Evolutionary conservation across 2,329 filamentous ascomycete species (phyloP), one percentile per base, ranked within the genome.

Genomic region (Exophiala viscosa): DNA sequence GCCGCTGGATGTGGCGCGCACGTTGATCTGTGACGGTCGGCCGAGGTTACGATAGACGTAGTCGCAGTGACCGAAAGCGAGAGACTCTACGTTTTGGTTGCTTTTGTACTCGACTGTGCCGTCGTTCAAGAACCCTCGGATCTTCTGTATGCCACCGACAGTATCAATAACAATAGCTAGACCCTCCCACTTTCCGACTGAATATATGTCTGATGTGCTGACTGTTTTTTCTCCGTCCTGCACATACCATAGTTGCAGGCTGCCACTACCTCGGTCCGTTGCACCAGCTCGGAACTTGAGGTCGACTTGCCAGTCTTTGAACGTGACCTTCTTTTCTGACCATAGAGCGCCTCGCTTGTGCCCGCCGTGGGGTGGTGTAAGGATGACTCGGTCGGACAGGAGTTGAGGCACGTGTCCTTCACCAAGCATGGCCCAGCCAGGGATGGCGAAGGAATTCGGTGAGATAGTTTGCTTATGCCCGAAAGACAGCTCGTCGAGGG

Each of bases 61-160:
- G 65, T 86, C 82, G 76, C 93, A 99, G 72, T 96, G 90, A 11
- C 90, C 93, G 68, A 99, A 99, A 13, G 92, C 88, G 47, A 96
- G 79, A 62, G 82, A 84, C 71, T 96, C 91, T 13, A 96, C 83
- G 64, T 82, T 86, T 61, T 83, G 78, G 62, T 91, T 86, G 51
- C 79, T 77, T 65, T 84, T 85, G 76, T 86, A 96, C 69, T 95
- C 88, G 61, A 81, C 84, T 34, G 76, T 82, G 44, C 91, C 92
- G 69, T 97, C 93, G 73, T 97, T 99, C 60, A 99, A 75, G 75
- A 97, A 99, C 14, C 88, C 93, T 54, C 93, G 82, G 59, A 99
- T 78, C 61, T 93, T 93, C 46, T 84, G 78, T 52, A 76, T 75
- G 61, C 89, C 86, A 49, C 88, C 86, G 65, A 93, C 87, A 57